Evolutionary conservation across 257 asterid species (phyloP).

Genomic region (Solanum virginianum): DNA sequence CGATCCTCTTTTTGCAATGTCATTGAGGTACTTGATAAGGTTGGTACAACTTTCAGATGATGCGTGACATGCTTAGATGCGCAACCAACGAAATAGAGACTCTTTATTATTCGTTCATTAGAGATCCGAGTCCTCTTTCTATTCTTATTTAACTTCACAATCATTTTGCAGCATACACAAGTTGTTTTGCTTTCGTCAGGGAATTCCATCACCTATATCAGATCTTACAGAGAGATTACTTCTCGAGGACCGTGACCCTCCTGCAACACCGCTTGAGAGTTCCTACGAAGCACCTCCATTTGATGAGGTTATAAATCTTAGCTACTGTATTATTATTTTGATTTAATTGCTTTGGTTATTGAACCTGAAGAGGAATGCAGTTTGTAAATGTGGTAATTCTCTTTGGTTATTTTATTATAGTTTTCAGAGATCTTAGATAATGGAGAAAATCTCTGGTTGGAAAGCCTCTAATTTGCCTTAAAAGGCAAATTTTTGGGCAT

Average conservation of each 20-base stretch:
- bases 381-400: neutral
- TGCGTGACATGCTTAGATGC: neutral
- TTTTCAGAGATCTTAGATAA: neutral
- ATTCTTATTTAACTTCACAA: neutral
- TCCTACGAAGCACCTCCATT: slow-evolving; percentile 84
- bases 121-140: neutral
- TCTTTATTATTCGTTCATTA: neutral
- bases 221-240: slow-evolving; percentile 95
- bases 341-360: neutral
- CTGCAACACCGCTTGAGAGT: slow-evolving; percentile 70
- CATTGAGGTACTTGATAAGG: slow-evolving; percentile 94
- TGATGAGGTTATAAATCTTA: slow-evolving; percentile 61
- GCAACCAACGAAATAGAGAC: neutral
- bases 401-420: neutral
- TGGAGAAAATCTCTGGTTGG: neutral
- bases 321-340: neutral
- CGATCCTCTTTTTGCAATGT: slow-evolving; percentile 84
- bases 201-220: slow-evolving; percentile 70
- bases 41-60: slow-evolving; percentile 6
- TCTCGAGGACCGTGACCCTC: slow-evolving; percentile 92
- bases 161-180: slow-evolving; percentile 71
- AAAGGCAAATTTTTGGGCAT: neutral
- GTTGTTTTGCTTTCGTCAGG: slow-evolving; percentile 81
- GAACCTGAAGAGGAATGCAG: neutral
- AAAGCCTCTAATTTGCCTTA: neutral